phyloP scores from a whole-genome alignment of 192 early-diverging fungal species.

The Thamnidium elegans region DNA sequence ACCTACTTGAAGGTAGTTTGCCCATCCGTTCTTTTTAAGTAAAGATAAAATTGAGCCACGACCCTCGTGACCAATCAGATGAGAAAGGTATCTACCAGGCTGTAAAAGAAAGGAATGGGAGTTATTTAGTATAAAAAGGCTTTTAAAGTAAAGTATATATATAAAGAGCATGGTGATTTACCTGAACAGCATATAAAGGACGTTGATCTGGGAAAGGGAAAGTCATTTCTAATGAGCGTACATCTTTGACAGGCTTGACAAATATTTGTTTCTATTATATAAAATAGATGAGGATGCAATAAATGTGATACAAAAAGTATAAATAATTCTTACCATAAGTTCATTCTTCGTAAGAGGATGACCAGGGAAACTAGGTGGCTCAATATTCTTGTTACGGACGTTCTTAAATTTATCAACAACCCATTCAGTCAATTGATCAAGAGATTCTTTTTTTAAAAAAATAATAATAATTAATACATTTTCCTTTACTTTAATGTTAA shows the following conservation, averaged over 20 bases:
- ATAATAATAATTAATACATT: background rate
- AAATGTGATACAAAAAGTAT: background rate
- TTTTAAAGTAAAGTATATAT: background rate
- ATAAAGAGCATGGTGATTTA: constrained; percentile 20
- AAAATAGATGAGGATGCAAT: background rate
- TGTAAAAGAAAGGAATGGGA: constrained; percentile 30
- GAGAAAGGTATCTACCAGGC: constrained; percentile 77
- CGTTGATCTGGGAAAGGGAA: constrained; percentile 86
- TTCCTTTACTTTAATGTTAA: background rate
- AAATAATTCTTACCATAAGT: constrained; percentile 47
- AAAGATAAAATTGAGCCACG: constrained; percentile 81
- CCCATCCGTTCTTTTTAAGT: constrained; percentile 91
- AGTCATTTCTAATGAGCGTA: constrained; percentile 72
- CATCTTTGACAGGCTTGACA: constrained; percentile 78
- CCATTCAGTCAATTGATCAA: constrained; percentile 85
- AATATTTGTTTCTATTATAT: constrained; percentile 59
- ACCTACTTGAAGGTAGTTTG: constrained; percentile 69
- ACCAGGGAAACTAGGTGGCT: constrained; percentile 62
- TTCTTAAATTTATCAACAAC: constrained; percentile 74
- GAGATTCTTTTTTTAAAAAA: constrained; percentile 55
- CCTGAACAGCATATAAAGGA: constrained; percentile 46
- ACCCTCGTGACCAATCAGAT: constrained; percentile 92
- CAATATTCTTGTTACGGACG: constrained; percentile 73
- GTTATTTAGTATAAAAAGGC: too few species aligned
- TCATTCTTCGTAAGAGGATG: constrained; percentile 76